These are phyloP conservation scores for Zygnema cylindricum DNA, from an alignment of 139 green algal species.

Conservation along the genomic window DNA sequence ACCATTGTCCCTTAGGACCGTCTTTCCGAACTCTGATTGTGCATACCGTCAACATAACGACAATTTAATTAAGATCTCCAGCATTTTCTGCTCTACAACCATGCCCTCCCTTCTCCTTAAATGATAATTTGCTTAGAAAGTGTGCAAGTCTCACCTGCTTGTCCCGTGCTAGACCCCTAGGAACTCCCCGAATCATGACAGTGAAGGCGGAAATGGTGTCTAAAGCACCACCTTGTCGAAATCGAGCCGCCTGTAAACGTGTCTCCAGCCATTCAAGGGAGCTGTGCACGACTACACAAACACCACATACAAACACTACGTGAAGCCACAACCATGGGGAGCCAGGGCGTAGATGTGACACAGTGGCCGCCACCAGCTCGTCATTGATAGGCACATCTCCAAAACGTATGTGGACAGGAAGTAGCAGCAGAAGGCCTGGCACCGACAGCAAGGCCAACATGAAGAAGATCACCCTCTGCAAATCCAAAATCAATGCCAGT, in stretches of 20 bases:
- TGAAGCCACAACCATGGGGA: constrained; percentile 34
- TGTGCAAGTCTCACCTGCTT: constrained; percentile 48
- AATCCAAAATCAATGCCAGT: too few relatives aligned
- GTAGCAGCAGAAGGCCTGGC: constrained; percentile 27
- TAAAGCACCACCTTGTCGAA: constrained; percentile 15
- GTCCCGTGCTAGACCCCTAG: constrained; percentile 17
- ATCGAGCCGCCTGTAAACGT: not conserved
- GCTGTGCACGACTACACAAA: constrained; percentile 19
- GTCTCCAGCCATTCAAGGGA: constrained; percentile 28
- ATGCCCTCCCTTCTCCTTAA: too few relatives aligned
- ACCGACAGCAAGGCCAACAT: constrained; percentile 12
- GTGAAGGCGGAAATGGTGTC: constrained; percentile 44
- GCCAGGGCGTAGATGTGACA: constrained; percentile 25
- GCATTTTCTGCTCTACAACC: too few relatives aligned
- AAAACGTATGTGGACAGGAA: constrained; percentile 43
- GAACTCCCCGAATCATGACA: constrained; percentile 33
- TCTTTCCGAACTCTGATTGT: too few relatives aligned
- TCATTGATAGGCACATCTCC: constrained; percentile 24
- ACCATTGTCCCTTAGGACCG: too few relatives aligned
- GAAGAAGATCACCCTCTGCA: constrained; percentile 31
- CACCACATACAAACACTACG: constrained; percentile 38
- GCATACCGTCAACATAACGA: too few relatives aligned
- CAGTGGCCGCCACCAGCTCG: constrained; percentile 26
- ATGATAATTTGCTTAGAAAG: too few relatives aligned
- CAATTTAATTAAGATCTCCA: too few relatives aligned